Percentiles rank a stretch among this genome's conserved stretches.
phyloP scores from a whole-genome alignment of 129 eudicot species.

The Dittrichia graveolens region DNA sequence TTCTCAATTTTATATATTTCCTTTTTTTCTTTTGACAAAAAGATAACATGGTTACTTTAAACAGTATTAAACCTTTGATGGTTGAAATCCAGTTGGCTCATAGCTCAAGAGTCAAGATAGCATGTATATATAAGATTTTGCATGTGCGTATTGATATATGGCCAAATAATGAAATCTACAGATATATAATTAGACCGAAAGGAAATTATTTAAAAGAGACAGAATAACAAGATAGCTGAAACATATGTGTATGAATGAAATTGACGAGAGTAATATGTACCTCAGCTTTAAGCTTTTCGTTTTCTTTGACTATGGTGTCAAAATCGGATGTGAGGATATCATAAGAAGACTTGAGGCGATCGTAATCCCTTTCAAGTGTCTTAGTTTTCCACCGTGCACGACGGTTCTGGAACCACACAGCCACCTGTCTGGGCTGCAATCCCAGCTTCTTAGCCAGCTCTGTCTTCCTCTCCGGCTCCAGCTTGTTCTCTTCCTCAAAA shows the following conservation, averaged over 20 bases:
- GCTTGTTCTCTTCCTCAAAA: constrained; percentile 87
- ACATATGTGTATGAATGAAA: not conserved
- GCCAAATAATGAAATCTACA: constrained; percentile 5
- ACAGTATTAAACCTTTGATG: not conserved
- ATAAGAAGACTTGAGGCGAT: constrained; percentile 65
- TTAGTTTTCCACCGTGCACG: constrained; percentile 96
- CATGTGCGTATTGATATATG: constrained; percentile 7
- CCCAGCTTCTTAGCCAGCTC: constrained; percentile 86
- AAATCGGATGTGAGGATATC: constrained; percentile 64
- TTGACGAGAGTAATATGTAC: constrained; percentile 33
- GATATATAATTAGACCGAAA: not conserved
- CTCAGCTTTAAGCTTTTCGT: constrained; percentile 79
- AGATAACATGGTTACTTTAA: not conserved
- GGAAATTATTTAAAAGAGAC: not conserved
- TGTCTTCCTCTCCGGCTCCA: constrained; percentile 91
- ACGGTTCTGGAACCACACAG: constrained; percentile 98
- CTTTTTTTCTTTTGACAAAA: no score
- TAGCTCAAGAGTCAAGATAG: not conserved
- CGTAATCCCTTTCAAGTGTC: constrained; percentile 84
- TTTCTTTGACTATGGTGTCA: constrained; percentile 68
- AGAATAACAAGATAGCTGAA: not conserved
- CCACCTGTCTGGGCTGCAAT: constrained; percentile 96
- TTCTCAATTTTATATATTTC: no score
- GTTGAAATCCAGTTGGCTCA: no score
- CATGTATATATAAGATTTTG: not conserved